Evolutionary conservation across 2,329 filamentous ascomycete species (phyloP), one percentile per base, ranked within the genome.

Genomic region (Sporothrix sp.): DNA sequence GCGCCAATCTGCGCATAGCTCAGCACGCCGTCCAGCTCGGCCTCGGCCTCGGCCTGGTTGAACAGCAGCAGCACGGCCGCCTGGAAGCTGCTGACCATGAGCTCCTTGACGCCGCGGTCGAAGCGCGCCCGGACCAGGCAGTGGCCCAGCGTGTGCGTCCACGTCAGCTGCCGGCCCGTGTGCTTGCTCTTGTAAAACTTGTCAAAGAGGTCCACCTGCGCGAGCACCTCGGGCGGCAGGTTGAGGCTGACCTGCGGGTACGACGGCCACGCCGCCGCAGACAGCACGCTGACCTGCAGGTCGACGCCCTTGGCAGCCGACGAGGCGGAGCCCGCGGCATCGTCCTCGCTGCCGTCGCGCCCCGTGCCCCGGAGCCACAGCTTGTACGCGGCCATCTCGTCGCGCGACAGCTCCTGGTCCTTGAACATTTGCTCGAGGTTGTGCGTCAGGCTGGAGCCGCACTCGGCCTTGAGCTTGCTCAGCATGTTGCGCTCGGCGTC

Each of bases 401-500:
- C 93, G 54, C 85, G 85, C 11, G 87, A 87, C 18, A 96, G 76
- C 63, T 96, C 90, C 66, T 97, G 88, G 62, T 99, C 93, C 66
- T 95, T 95, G 73, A 99, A 98, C 93, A 99, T 99, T 56, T 91
- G 87, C 67, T 99, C 94, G 0, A 99, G 74, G 61, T 98, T 98
- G 63, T 95, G 90, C 0, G 93, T 98, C 64, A 98, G 97, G 59
- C 81, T 86, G 13, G 87, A 85, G 35, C 93, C 93, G 63, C 93
- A 98, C 71, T 98, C 93, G 58, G 82, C 85, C 68, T 93, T 91
- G 25, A 98, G 74, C 58, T 94, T 87, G 23, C 86, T 76, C 43
- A 98, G 76, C 93, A 98, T 98, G 67, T 85, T 95, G 56, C 90
- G 81, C 69, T 98, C 94, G 0, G 93, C 91, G 66, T 98, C 93